Evolutionary conservation across 164 flowering plant species (phyloP).

Genomic region (Piper longum): DNA sequence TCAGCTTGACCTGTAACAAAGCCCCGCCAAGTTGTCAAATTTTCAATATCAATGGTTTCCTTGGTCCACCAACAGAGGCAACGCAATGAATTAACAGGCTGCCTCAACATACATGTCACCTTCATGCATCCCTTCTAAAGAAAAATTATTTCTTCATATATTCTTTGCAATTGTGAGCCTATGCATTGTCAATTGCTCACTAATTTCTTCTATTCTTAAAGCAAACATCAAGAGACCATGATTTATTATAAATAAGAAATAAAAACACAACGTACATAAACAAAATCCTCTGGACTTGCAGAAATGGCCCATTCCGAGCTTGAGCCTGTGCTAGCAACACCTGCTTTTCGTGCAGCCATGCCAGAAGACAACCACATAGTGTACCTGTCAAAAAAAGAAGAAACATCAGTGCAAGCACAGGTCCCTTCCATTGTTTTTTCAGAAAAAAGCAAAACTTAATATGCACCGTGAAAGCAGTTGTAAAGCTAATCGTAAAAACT

Average conservation of each 20-base stretch:
- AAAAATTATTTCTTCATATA: too few relatives aligned
- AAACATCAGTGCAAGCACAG: not conserved
- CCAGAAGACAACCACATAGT: conserved; percentile 76
- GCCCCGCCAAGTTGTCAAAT: too few relatives aligned
- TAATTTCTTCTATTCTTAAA: too few relatives aligned
- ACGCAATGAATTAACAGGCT: not conserved
- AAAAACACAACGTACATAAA: conserved; percentile 41
- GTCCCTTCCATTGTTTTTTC: not conserved
- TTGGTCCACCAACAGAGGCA: too few relatives aligned
- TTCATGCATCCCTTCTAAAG: not conserved
- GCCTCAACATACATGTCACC: not conserved
- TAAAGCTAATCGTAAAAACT: conserved; percentile 78
- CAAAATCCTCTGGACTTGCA: conserved; percentile 71
- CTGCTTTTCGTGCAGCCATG: conserved; percentile 49
- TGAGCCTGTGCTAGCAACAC: conserved; percentile 27
- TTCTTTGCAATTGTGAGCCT: too few relatives aligned
- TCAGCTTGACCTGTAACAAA: too few relatives aligned
- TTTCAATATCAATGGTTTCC: too few relatives aligned
- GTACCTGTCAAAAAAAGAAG: conserved; percentile 31
- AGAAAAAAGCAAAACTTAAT: conserved; percentile 1
- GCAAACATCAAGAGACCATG: not conserved
- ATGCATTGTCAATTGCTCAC: too few relatives aligned
- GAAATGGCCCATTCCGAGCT: conserved; percentile 75
- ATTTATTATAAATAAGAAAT: not conserved
- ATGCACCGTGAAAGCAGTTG: conserved; percentile 83